Evolutionary conservation across 495 filamentous ascomycete genomes (phyloP).

Genomic region (Podospora tetraspora): DNA sequence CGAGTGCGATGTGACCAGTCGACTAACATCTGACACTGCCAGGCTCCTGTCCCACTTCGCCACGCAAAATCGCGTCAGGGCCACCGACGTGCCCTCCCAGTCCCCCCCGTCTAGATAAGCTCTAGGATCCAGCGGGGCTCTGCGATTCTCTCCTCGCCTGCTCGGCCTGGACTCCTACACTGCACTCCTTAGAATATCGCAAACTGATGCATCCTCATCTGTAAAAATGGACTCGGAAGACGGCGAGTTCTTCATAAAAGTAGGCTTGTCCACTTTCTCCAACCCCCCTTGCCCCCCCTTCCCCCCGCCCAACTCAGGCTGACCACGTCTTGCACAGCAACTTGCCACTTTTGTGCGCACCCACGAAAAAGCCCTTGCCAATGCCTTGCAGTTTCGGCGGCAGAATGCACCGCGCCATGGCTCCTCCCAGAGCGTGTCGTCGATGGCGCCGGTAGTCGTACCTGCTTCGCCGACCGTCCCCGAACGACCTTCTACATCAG

Average conservation of each 20-base stretch:
- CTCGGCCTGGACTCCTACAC: slow-evolving; percentile 7
- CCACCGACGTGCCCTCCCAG: slow-evolving; percentile 6
- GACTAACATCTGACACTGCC: slow-evolving; percentile 31
- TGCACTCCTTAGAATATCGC: slow-evolving; percentile 22
- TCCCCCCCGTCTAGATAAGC: slow-evolving; percentile 4
- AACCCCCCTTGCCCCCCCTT: neutral
- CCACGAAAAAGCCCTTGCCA: slow-evolving; percentile 94
- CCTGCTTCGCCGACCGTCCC: slow-evolving; percentile 46
- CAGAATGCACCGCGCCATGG: slow-evolving; percentile 61
- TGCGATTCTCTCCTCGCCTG: slow-evolving; percentile 7
- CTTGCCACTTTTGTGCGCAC: slow-evolving; percentile 92
- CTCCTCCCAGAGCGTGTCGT: slow-evolving; percentile 49
- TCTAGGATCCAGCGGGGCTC: slow-evolving; percentile 6
- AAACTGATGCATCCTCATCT: slow-evolving; percentile 39
- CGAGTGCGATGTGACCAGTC: slow-evolving; percentile 24
- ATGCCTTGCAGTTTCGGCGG: slow-evolving; percentile 79
- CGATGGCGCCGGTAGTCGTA: slow-evolving; percentile 43
- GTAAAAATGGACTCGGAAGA: slow-evolving; percentile 74
- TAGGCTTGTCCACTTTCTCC: slow-evolving; percentile 30
- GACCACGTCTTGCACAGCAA: slow-evolving; percentile 53
- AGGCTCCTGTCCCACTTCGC: slow-evolving; percentile 28
- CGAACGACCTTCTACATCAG: slow-evolving; percentile 51
- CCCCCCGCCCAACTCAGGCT: slow-evolving; percentile 11
- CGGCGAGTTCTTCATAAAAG: slow-evolving; percentile 85
- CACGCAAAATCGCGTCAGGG: slow-evolving; percentile 19